Evolutionary conservation across 2,329 filamentous ascomycete genomes (phyloP), one percentile per base, ranked within the genome.

Genomic region (Nannizziopsis barbatae): DNA sequence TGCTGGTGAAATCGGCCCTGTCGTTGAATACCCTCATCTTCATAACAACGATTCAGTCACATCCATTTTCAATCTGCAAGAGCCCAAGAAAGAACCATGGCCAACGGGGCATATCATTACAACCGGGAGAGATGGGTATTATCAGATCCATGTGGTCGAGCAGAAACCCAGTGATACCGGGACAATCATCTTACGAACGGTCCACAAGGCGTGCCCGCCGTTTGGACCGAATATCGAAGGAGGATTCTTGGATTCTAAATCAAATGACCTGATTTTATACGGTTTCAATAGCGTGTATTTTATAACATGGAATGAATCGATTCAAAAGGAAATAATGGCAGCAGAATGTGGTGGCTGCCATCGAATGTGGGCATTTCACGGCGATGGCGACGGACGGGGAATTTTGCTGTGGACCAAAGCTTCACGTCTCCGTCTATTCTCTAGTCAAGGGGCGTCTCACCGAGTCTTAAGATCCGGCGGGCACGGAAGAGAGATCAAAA

Each of bases 261-360:
- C 63, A 0, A 63, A 70, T 1, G 73, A 84, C 41, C 69, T 95
- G 1, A 70, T 88, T 22, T 69, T 94, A 10, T 85, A 82, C 61
- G 90, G 90, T 2, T 96, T 95, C 66, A 80, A 78, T 48, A 80
- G 84, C 60, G 86, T 80, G 53, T 72, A 79, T 41, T 93, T 96
- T 60, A 71, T 94, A 10, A 75, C 90, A 8, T 92, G 86, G 78
- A 86, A 95, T 61, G 80, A 85, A 60, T 80, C 78, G 0, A 71
- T 70, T 1, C 80, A 86, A 50, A 75, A 79, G 49, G 83, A 90
- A 57, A 64, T 90, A 12, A 76, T 83, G 47, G 74, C 72, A 0
- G 73, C 94, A 27, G 81, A 88, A 42, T 95, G 90, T 60, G 90
- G 89, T 48, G 90, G 90, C 31, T 81, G 81, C 0, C 87, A 95